A percentile compares a stretch with the other conserved stretches of the same genome.
phyloP scores from a whole-genome alignment of 83 land plant species.

The Picea mariana region DNA sequence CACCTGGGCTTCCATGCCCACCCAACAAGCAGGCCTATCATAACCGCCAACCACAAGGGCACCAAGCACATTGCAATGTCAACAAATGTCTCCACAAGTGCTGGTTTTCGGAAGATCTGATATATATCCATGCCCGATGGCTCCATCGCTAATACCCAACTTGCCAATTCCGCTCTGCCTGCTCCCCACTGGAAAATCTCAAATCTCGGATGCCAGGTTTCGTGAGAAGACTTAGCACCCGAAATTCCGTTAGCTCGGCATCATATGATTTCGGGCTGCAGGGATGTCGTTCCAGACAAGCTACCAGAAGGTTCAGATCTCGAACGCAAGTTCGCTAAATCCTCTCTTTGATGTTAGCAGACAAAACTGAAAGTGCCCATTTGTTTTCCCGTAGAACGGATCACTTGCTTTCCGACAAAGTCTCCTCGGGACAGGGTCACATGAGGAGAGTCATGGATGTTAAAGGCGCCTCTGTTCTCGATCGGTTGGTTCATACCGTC shows the following conservation, averaged over 20 bases:
- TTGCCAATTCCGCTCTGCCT: neutral
- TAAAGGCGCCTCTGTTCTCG: too few species aligned
- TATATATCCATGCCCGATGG: slow-evolving; percentile 25
- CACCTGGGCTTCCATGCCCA: slow-evolving; percentile 98
- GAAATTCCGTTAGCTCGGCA: neutral
- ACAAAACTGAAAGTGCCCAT: neutral
- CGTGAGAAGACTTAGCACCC: neutral
- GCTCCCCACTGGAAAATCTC: too few species aligned
- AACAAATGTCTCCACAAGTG: slow-evolving; percentile 57
- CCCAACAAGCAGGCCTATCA: slow-evolving; percentile 82
- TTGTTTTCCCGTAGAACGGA: neutral
- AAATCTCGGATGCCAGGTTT: neutral
- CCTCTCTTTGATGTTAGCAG: neutral
- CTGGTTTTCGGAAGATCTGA: slow-evolving; percentile 38
- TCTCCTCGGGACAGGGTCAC: too few species aligned
- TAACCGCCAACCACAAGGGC: slow-evolving; percentile 91
- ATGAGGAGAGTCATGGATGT: too few species aligned
- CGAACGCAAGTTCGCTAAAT: neutral
- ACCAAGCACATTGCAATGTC: slow-evolving; percentile 75
- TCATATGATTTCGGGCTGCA: neutral
- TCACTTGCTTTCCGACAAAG: too few species aligned
- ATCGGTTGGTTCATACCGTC: too few species aligned
- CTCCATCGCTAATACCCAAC: slow-evolving; percentile 27
- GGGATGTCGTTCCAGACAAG: neutral
- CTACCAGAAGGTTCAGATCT: neutral